Base-by-base conservation (phyloP, 768 basidiomycete genomes). In the Boletus vermiculosoides region DNA sequence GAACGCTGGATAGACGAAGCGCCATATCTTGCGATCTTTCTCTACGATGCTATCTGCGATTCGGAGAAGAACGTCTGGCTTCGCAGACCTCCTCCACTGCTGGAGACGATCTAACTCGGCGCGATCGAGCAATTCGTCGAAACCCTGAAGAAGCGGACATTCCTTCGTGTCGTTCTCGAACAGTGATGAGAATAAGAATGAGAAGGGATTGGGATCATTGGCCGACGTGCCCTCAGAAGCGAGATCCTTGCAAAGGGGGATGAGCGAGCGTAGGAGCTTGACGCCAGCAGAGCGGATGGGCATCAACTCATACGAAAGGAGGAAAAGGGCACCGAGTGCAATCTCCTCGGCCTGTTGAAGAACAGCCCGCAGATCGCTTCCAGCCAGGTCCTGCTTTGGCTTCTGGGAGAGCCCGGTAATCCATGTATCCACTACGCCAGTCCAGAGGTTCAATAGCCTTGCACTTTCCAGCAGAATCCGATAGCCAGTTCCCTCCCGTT, bases 21-120 rank as follows among this genome's bases (percentile, higher is more conserved):
- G 78, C 92, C 92, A 94, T 20, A 94, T 73, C 45, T 78, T 82
- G 49, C 81, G 80, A 66, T 94, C 92, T 49, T 81, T 78, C 39
- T 83, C 80, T 44, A 84, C 78, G 7, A 75, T 72, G 68, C 91
- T 92, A 55, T 91, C 88, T 11, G 84, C 89, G 50, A 94, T 81
- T 22, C 83, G 80, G 13, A 92, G 73, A 13, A 85, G 77, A 30
- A 84, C 72, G 55, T 88, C 87, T 0, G 74, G 70, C 45, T 78
- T 79, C 25, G 75, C 76, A 8, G 81, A 81, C 50, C 84, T 77
- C 61, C 77, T 77, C 88, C 89, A 90, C 58, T 87, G 83, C 30
- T 81, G 80, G 23, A 91, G 73, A 13, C 88, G 81, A 41, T 77
- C 78, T 16, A 83, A 68, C 54, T 90, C 86, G 0, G 78, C 66